Evolutionary conservation across 768 basidiomycete species (phyloP), one percentile per base, ranked within the genome.

Genomic region (Mycena galopus): DNA sequence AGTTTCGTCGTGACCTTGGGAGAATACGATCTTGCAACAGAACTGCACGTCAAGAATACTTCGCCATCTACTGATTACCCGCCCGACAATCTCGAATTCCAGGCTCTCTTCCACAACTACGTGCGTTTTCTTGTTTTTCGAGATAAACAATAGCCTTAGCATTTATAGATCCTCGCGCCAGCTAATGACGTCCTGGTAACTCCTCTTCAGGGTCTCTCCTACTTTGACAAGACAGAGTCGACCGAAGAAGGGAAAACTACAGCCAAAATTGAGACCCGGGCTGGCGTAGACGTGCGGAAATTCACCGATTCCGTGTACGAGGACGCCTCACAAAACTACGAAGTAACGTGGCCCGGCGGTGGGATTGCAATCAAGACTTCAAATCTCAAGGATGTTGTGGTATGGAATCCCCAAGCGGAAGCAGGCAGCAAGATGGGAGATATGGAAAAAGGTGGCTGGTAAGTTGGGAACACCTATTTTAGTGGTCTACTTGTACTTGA

Each of bases 101-200:
- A 99, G 80, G 94, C 96, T 2, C 87, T 99, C 55, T 88, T 99
- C 65, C 98, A 99, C 82, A 96, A 90, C 59, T 99, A 99, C n/a
- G n/a, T n/a, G n/a, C n/a, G n/a, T n/a, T n/a, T n/a, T n/a, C n/a
- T n/a, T n/a, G n/a, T n/a, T n/a, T n/a, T n/a, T n/a, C n/a, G n/a
- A n/a, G n/a, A n/a, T n/a, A n/a, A n/a, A n/a, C n/a, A n/a, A n/a
- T n/a, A n/a, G n/a, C n/a, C n/a, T n/a, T n/a, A n/a, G n/a, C n/a
- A n/a, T n/a, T n/a, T n/a, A n/a, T n/a, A n/a, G 82, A 88, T 98
- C 74, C 88, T 88, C 12, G 89, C 90, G 55, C 90, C 93, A 55
- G 82, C 91, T 19, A 81, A 88, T 69, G 77, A 89, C 4, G 90
- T 90, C n/a, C 81, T 87, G 3, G 85, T 96, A 73, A 84, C 85